These are phyloP conservation scores for Actinomucor elegans DNA, from an alignment of 371 early-diverging fungal species.

Conservation along the genomic window DNA sequence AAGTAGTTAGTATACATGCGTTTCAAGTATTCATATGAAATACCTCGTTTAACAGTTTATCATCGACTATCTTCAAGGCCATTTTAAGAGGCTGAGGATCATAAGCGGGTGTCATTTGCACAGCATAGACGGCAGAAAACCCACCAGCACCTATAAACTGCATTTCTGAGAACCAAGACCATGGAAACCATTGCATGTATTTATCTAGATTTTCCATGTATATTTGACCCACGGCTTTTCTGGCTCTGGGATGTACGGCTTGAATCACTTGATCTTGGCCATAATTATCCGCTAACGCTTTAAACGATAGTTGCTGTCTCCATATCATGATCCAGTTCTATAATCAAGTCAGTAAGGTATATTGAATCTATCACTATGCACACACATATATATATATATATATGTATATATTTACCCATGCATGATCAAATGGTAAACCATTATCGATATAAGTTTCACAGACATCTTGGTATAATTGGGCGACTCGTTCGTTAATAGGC, in stretches of 20 bases:
- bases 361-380: background rate
- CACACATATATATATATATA: too few relatives aligned
- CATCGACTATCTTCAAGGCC: constrained; percentile 48
- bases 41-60: constrained; percentile 49
- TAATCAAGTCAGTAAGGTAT: background rate
- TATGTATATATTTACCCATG: constrained; percentile 44
- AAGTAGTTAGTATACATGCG: background rate
- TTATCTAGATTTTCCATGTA: constrained; percentile 34
- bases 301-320: constrained; percentile 46
- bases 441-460: constrained; percentile 35
- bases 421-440: constrained; percentile 41
- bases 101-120: constrained; percentile 34
- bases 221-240: constrained; percentile 39
- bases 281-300: constrained; percentile 28
- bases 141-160: constrained; percentile 53
- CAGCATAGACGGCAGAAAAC: constrained; percentile 49
- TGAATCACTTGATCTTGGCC: constrained; percentile 36
- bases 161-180: constrained; percentile 50
- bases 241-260: constrained; percentile 32
- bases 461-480: constrained; percentile 34
- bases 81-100: constrained; percentile 36
- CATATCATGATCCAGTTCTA: constrained; percentile 46
- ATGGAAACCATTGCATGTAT: constrained; percentile 52
- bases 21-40: constrained; percentile 12
- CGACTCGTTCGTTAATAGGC: constrained; percentile 28